These are phyloP conservation scores for Trichoderma pleuroti DNA, from an alignment of 2,329 filamentous ascomycete genomes.

Conservation along the genomic window DNA sequence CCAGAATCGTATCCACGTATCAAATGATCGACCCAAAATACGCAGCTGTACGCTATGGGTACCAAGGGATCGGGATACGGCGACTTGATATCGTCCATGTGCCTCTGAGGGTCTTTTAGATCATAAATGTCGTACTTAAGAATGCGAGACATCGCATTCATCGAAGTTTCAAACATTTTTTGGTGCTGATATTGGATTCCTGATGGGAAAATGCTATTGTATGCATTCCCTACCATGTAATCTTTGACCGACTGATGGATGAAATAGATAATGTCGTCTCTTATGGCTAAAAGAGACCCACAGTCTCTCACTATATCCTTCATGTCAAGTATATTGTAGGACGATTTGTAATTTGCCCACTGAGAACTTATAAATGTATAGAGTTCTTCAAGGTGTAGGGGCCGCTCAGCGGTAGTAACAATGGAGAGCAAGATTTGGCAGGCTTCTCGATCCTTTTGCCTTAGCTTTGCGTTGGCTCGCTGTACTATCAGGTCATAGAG, in stretches of 20 bases:
- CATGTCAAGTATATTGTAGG: not conserved
- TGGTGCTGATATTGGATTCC: not conserved
- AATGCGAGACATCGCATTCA: not conserved
- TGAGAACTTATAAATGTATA: not conserved
- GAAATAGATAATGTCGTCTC: not conserved
- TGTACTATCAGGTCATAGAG: not conserved
- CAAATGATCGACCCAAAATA: not conserved
- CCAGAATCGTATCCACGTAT: not conserved
- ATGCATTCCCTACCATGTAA: not conserved
- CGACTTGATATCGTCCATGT: accelerated
- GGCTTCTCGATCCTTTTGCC: not conserved
- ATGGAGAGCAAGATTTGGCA: not conserved
- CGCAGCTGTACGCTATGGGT: not conserved
- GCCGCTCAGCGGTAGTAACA: not conserved
- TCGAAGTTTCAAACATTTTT: not conserved
- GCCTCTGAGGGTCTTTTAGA: not conserved
- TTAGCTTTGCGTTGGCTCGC: not conserved
- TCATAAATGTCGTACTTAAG: not conserved
- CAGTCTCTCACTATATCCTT: not conserved
- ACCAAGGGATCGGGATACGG: not conserved
- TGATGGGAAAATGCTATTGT: not conserved
- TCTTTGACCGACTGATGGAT: not conserved
- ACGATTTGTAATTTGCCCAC: not conserved
- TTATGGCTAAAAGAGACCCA: not conserved
- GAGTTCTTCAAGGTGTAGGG: not conserved